Conservation (phyloP, 2,329 filamentous ascomycete genomes). For the Trichoderma semiorbis region DNA sequence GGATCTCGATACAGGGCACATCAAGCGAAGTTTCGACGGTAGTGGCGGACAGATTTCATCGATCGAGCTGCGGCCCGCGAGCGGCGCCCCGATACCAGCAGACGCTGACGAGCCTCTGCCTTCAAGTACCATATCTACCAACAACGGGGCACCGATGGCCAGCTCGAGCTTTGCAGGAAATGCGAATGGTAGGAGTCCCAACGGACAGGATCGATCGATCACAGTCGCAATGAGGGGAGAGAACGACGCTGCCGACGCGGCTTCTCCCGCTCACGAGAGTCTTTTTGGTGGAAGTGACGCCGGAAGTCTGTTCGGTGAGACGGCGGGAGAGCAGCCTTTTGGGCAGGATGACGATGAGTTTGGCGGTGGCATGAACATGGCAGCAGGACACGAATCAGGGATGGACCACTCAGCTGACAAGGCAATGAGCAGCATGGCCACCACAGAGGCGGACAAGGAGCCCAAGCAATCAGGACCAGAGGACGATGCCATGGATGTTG, state of each 20-base stretch:
- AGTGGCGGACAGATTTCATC: conserved; percentile 81
- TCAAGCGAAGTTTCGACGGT: conserved; percentile 71
- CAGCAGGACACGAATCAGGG: conserved; percentile 37
- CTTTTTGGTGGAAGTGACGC: conserved; percentile 76
- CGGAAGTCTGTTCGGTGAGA: conserved; percentile 87
- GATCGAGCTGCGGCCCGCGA: conserved; percentile 79
- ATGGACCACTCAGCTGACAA: conserved; percentile 44
- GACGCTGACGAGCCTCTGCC: conserved; percentile 58
- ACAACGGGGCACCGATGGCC: conserved; percentile 59
- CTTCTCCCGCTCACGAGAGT: conserved; percentile 70
- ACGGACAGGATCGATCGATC: conserved; percentile 19
- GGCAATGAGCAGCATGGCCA: conserved; percentile 37
- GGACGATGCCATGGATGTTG: conserved; percentile 20
- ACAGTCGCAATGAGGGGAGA: conserved; percentile 46
- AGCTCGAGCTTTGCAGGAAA: conserved; percentile 45
- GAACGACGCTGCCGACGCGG: conserved; percentile 34
- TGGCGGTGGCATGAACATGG: conserved; percentile 65
- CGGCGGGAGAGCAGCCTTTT: conserved; percentile 57
- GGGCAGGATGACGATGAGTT: conserved; percentile 84
- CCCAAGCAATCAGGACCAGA: conserved; percentile 23
- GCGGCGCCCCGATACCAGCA: conserved; percentile 69
- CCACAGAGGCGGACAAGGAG: conserved; percentile 26
- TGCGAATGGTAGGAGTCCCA: conserved; percentile 20
- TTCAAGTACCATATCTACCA: conserved; percentile 73
- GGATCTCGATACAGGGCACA: conserved; percentile 84